phyloP scores from a whole-genome alignment of 257 asterid genomes.

The Salvia splendens region DNA sequence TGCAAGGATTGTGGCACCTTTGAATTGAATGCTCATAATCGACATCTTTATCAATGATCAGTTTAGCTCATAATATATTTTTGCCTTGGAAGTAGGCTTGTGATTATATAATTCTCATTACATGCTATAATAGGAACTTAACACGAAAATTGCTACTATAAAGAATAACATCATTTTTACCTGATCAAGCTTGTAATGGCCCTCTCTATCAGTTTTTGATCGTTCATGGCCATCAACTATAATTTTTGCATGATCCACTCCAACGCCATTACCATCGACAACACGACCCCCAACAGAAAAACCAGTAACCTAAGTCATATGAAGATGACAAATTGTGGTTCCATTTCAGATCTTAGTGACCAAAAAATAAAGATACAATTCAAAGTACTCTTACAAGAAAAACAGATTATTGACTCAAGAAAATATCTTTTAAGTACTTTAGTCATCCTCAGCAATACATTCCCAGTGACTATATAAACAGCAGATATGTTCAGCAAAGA shows the following conservation, averaged over 20 bases:
- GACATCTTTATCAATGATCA: background rate
- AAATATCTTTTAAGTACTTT: slow-evolving; percentile 4
- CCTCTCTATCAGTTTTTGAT: slow-evolving; percentile 76
- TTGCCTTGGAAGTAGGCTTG: background rate
- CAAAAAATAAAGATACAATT: slow-evolving; percentile 14
- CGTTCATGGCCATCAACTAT: slow-evolving; percentile 83
- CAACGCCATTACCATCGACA: slow-evolving; percentile 76
- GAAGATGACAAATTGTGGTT: slow-evolving; percentile 15
- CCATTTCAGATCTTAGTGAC: slow-evolving; percentile 14
- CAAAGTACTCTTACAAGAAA: slow-evolving; percentile 23
- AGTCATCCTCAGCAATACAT: slow-evolving; percentile 1
- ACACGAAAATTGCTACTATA: background rate
- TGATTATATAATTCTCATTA: background rate
- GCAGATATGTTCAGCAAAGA: slow-evolving; percentile 8
- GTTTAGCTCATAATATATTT: slow-evolving; percentile 6
- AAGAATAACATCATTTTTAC: slow-evolving; percentile 42
- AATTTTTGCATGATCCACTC: slow-evolving; percentile 70
- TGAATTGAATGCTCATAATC: slow-evolving; percentile 11
- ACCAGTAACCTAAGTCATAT: slow-evolving; percentile 80
- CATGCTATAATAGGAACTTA: background rate
- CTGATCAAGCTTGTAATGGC: slow-evolving; percentile 97
- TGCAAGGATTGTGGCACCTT: slow-evolving; percentile 11
- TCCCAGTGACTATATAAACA: slow-evolving; percentile 14
- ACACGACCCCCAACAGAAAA: slow-evolving; percentile 99
- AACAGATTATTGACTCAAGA: slow-evolving; percentile 4